Evolutionary conservation across 371 early-diverging fungal species (phyloP), one percentile per base, ranked within the genome.

Genomic region (Mortierella sp.): DNA sequence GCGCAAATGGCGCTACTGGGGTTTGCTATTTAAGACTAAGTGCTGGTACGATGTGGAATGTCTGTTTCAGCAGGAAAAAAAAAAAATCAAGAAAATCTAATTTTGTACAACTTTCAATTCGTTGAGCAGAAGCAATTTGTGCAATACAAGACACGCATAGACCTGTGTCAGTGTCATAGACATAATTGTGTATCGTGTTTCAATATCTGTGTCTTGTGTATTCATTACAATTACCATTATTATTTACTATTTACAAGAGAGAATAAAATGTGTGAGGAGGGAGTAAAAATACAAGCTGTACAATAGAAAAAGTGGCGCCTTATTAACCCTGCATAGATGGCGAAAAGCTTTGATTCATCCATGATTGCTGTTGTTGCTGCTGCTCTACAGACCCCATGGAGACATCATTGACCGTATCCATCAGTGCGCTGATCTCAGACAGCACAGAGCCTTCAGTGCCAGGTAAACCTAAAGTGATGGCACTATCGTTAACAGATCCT

Each of bases 311-410:
- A 17, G 1, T 7, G 55, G 15, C 1, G 31, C 31, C 3, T 19
- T 34, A 3, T 66, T 57, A 66, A 17, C 67, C 73, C 29, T 72
- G 63, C 66, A 72, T 66, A 26, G 73, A 43, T 26, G 61, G 66
- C 3, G 67, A 28, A 51, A 43, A 72, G 6, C 34, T 35, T 31
- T 61, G 73, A 12, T 35, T 45, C 45, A 62, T 61, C 73, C 73
- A 72, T 35, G 40, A 43, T 31, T 66, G 72, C 53, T 32, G 59
- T 59, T 59, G 60, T 4, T 59, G 60, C 42, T 59, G 60, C 26
- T 34, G 40, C 37, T 37, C 29, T 17, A 37, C 45, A 26, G 59
- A 60, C 3, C 28, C 54, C 75, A 75, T 75, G 22, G 60, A 15
- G 37, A 69, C 59, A 53, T 73, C 76, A 8, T 66, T 56, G 35